Evolutionary conservation across 2,329 filamentous ascomycete genomes (phyloP).

Genomic region (Cercospora berteroae): DNA sequence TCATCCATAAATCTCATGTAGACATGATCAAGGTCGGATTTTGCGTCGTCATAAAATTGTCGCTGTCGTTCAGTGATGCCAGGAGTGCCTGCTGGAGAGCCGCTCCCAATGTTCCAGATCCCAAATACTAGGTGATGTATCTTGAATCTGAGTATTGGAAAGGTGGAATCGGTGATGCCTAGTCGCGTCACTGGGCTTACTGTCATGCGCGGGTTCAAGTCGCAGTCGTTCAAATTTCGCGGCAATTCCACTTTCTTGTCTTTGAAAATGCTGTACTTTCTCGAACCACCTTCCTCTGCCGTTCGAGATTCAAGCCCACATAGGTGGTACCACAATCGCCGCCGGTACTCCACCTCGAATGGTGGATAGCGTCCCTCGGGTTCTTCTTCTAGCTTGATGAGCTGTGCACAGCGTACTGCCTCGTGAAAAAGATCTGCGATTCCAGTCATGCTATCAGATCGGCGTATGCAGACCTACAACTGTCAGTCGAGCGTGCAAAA

Average conservation of each 20-base stretch:
- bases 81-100: constrained; percentile 3
- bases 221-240: constrained; percentile 31
- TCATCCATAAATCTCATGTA: constrained; percentile 27
- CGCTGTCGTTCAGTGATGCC: constrained; percentile 19
- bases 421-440: constrained; percentile 23
- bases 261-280: constrained; percentile 27
- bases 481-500: background rate
- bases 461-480: constrained; percentile 23
- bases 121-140: constrained; percentile 24
- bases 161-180: constrained; percentile 31
- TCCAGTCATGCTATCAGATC: constrained; percentile 18
- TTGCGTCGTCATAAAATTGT: constrained; percentile 18
- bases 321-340: constrained; percentile 29
- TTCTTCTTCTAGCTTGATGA: constrained; percentile 24
- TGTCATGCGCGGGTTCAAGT: constrained; percentile 25
- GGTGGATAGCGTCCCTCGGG: constrained; percentile 19
- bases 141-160: constrained; percentile 27
- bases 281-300: constrained; percentile 27
- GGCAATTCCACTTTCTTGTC: constrained; percentile 26
- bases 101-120: constrained; percentile 18
- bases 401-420: constrained; percentile 26
- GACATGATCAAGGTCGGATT: constrained; percentile 17
- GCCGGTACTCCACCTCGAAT: constrained; percentile 27
- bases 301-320: constrained; percentile 29
- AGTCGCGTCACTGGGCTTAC: constrained; percentile 21